These are phyloP conservation scores for Lepraria neglecta DNA, from an alignment of 495 filamentous ascomycete species.

Conservation along the genomic window DNA sequence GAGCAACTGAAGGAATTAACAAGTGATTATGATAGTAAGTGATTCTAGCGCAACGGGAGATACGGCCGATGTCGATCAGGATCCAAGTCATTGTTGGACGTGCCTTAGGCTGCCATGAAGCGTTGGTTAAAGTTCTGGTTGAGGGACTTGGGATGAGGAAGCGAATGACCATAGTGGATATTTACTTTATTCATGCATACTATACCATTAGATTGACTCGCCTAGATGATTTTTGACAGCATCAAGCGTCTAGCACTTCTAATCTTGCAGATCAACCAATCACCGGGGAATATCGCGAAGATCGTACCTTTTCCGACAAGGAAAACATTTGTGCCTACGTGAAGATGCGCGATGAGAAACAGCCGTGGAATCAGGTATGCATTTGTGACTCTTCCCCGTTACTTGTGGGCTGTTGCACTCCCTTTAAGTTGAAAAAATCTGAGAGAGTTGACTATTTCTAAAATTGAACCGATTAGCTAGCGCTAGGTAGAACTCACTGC, in stretches of 20 bases:
- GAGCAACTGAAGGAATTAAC: conserved; percentile 13
- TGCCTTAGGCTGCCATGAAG: conserved; percentile 1
- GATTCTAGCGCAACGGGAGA: background rate
- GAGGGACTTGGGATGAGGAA: conserved; percentile 6
- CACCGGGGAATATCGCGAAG: conserved; percentile 30
- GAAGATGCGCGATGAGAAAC: conserved; percentile 31
- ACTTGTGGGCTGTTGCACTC: too few relatives aligned
- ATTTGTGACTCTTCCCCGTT: too few relatives aligned
- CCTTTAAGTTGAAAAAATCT: too few relatives aligned
- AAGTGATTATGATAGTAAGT: conserved; percentile 10
- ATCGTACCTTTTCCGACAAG: conserved; percentile 38
- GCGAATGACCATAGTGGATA: background rate
- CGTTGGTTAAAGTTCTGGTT: conserved; percentile 13
- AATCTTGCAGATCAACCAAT: conserved; percentile 44
- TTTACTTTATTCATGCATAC: conserved; percentile 11
- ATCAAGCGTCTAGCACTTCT: conserved; percentile 39
- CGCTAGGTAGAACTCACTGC: conserved; percentile 44
- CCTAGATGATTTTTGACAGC: background rate
- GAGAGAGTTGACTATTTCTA: too few relatives aligned
- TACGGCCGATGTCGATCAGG: background rate
- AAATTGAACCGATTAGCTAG: too few relatives aligned
- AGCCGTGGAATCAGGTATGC: too few relatives aligned
- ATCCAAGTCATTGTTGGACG: conserved; percentile 9
- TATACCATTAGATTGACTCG: background rate
- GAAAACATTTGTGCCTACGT: conserved; percentile 41